Conservation (phyloP, 768 basidiomycete genomes). For the Dentipellis sp. region DNA sequence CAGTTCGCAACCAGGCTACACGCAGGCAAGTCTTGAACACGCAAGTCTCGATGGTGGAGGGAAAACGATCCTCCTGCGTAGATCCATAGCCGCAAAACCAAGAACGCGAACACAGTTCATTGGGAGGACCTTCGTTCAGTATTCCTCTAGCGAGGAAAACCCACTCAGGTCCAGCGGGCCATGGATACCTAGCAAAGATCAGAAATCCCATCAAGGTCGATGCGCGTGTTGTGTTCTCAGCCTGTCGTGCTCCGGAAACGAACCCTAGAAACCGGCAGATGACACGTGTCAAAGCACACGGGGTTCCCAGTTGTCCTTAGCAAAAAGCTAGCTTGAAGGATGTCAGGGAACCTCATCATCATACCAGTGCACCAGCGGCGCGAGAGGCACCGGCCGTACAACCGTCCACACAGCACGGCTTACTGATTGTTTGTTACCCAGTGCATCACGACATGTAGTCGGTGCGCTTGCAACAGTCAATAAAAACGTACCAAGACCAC, state of each 20-base stretch:
- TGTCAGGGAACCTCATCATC: slow-evolving; percentile 12
- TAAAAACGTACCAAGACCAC: slow-evolving; percentile 93
- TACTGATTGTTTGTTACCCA: slow-evolving; percentile 21
- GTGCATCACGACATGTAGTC: slow-evolving; percentile 22
- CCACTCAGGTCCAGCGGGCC: slow-evolving; percentile 14
- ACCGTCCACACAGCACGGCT: slow-evolving; percentile 8
- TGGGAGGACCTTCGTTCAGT: slow-evolving; percentile 29
- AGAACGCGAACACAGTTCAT: slow-evolving; percentile 36
- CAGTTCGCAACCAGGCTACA: slow-evolving; percentile 38
- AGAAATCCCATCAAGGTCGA: slow-evolving; percentile 20
- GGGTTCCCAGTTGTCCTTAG: slow-evolving; percentile 5
- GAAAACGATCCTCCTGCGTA: slow-evolving; percentile 28
- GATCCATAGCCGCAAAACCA: slow-evolving; percentile 46
- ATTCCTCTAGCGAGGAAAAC: slow-evolving; percentile 9
- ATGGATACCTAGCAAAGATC: slow-evolving; percentile 13
- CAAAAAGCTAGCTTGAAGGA: slow-evolving; percentile 5
- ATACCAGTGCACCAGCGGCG: slow-evolving; percentile 13
- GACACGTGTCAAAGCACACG: slow-evolving; percentile 16
- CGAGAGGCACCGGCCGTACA: slow-evolving; percentile 2
- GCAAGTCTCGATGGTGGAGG: slow-evolving; percentile 26
- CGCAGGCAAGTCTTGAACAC: slow-evolving; percentile 46
- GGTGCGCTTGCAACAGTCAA: slow-evolving; percentile 40
- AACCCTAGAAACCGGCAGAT: slow-evolving; percentile 27
- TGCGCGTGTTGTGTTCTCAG: slow-evolving; percentile 23
- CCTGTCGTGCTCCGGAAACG: slow-evolving; percentile 28